Evolutionary conservation across 176 grass and related monocot species (phyloP).

Genomic region (Triticum turgidum): DNA sequence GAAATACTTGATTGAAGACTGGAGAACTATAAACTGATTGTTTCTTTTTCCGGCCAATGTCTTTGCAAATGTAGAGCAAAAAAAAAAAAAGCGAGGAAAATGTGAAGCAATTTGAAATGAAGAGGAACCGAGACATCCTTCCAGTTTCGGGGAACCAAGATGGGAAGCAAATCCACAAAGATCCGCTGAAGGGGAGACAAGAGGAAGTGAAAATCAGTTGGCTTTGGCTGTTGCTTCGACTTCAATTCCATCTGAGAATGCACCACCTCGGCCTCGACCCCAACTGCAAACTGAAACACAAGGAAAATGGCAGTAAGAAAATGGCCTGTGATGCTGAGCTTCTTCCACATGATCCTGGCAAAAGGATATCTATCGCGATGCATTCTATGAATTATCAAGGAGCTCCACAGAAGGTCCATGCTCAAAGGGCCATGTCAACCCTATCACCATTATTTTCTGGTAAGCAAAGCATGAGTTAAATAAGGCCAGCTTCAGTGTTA

Average conservation of each 20-base stretch:
- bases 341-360: not conserved
- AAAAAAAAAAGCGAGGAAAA: not conserved
- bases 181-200: not conserved
- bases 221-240: too few species aligned
- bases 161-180: not conserved
- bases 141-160: too few species aligned
- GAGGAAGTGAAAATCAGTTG: too few species aligned
- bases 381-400: not conserved
- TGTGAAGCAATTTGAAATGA: not conserved
- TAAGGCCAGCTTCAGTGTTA: not conserved
- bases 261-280: not conserved
- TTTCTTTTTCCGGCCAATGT: not conserved
- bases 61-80: not conserved
- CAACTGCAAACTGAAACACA: not conserved
- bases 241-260: not conserved
- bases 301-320: not conserved
- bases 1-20: too few species aligned
- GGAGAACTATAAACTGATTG: not conserved
- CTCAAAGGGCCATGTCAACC: not conserved
- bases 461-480: not conserved
- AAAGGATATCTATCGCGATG: not conserved
- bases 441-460: not conserved
- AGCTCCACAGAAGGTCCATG: not conserved
- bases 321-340: not conserved
- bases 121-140: not conserved